phyloP scores from a whole-genome alignment of 495 filamentous ascomycete species.

The Penicillium verhagenii region DNA sequence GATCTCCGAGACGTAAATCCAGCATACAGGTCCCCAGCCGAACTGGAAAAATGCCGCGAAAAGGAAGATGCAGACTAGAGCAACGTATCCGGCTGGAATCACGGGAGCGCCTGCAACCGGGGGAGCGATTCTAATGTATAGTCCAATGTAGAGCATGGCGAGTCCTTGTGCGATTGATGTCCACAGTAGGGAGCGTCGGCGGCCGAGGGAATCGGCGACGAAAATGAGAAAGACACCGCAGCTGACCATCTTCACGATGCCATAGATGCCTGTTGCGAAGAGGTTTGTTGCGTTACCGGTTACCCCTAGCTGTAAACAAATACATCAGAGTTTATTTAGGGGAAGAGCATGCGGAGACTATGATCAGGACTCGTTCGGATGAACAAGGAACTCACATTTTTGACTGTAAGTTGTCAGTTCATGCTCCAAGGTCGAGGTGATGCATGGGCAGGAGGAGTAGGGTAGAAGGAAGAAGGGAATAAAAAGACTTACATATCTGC shows the following conservation, averaged over 20 bases:
- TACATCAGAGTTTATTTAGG: not conserved
- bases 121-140: conserved; percentile 72
- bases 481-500: conserved; percentile 62
- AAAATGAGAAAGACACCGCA: conserved; percentile 66
- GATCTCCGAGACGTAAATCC: conserved; percentile 76
- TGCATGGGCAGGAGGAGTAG: too few relatives aligned
- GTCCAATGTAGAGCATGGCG: conserved; percentile 77
- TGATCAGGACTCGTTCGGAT: not conserved
- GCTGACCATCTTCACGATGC: conserved; percentile 53
- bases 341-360: not conserved
- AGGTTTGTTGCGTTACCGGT: conserved; percentile 45
- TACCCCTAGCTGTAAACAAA: conserved; percentile 35
- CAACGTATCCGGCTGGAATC: conserved; percentile 61
- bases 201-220: conserved; percentile 69
- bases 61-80: conserved; percentile 68
- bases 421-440: not conserved
- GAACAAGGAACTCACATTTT: conserved; percentile 20
- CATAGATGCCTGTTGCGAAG: conserved; percentile 55
- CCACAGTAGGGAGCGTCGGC: conserved; percentile 68
- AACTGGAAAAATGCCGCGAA: conserved; percentile 78
- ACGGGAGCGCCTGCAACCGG: conserved; percentile 51
- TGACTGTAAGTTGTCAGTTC: conserved; percentile 10
- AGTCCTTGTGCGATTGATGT: conserved; percentile 68
- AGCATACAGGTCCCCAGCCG: conserved; percentile 76
- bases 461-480: too few relatives aligned